These are phyloP conservation scores for Phytophthora sojae DNA, from an alignment of 352 stramenopile genomes.

Conservation along the genomic window DNA sequence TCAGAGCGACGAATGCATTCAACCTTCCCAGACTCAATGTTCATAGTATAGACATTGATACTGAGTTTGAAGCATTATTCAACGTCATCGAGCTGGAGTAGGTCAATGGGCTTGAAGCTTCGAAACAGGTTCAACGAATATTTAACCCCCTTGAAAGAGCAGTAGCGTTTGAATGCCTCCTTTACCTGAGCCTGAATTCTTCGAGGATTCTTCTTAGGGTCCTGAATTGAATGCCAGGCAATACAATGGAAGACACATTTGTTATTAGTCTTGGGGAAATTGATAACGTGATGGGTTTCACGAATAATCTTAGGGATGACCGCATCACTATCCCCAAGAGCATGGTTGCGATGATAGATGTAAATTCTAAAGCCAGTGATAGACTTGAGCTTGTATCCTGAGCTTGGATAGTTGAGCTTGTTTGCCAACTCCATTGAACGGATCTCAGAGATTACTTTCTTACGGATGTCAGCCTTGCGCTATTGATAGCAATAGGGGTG, in stretches of 20 bases:
- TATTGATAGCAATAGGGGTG: slow-evolving; percentile 22
- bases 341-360: slow-evolving; percentile 27
- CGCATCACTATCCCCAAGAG: slow-evolving; percentile 15
- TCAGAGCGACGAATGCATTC: slow-evolving; percentile 5
- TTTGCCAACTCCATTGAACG: slow-evolving; percentile 27
- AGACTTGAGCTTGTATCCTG: slow-evolving; percentile 17
- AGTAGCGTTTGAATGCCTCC: not conserved
- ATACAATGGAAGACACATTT: slow-evolving; percentile 15
- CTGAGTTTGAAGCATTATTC: not conserved
- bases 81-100: slow-evolving; percentile 8
- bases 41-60: slow-evolving; percentile 13
- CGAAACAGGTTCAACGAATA: not conserved
- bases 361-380: slow-evolving; percentile 27
- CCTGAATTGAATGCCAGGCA: not conserved
- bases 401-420: slow-evolving; percentile 21
- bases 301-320: slow-evolving; percentile 8
- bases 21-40: not conserved
- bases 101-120: slow-evolving; percentile 10
- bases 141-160: slow-evolving; percentile 5
- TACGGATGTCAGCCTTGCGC: slow-evolving; percentile 19
- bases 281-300: slow-evolving; percentile 4
- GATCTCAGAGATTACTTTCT: slow-evolving; percentile 18
- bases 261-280: slow-evolving; percentile 19
- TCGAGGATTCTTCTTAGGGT: not conserved
- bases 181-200: not conserved